These are phyloP conservation scores for Hericium coralloides DNA, from an alignment of 768 basidiomycete genomes.

Conservation along the genomic window DNA sequence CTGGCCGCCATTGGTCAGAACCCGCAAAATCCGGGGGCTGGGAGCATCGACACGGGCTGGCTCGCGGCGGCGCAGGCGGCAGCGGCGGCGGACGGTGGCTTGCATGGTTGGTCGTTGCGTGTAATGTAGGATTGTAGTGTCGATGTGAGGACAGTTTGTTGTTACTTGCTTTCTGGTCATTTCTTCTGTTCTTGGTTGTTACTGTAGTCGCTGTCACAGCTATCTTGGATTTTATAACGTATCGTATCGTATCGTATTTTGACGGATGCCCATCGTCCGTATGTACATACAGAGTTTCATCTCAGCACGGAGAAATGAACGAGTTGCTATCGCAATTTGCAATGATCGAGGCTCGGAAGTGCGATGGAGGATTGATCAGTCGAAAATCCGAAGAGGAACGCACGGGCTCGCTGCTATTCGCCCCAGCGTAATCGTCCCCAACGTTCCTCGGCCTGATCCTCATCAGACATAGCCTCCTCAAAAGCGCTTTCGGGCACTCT, in stretches of 20 bases:
- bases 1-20: slow-evolving; percentile 38
- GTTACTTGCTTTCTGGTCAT: background rate
- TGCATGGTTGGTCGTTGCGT: slow-evolving; percentile 72
- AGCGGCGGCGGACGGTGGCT: slow-evolving; percentile 52
- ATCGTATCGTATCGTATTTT: background rate
- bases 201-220: background rate
- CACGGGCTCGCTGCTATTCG: slow-evolving; percentile 3
- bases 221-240: background rate
- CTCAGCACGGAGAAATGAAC: background rate
- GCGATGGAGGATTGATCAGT: background rate
- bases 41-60: slow-evolving; percentile 55
- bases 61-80: slow-evolving; percentile 67
- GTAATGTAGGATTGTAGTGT: slow-evolving; percentile 43
- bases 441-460: slow-evolving; percentile 3
- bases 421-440: slow-evolving; percentile 2
- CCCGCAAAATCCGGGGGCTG: slow-evolving; percentile 34
- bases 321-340: background rate
- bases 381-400: slow-evolving; percentile 1
- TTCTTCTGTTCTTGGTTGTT: too few relatives aligned
- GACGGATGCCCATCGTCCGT: background rate
- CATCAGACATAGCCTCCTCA: too few relatives aligned
- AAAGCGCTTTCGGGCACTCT: background rate
- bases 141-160: background rate
- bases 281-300: too few relatives aligned
- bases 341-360: background rate